A percentile compares a stretch with the other conserved stretches of the same genome.
Evolutionary conservation across 257 asterid species (phyloP).

Genomic region (Petrea volubilis): DNA sequence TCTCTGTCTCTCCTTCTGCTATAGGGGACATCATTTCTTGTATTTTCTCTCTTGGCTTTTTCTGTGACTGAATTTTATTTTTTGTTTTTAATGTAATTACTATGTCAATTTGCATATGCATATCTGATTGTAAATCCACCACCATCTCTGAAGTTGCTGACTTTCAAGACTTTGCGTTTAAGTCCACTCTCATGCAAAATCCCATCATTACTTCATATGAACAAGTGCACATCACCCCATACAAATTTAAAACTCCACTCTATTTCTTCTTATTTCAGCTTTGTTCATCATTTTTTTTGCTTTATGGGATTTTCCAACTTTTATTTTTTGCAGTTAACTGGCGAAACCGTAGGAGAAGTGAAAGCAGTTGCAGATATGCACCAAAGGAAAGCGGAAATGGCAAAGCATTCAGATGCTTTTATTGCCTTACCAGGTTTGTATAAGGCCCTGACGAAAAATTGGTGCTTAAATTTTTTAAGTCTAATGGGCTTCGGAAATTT

Average conservation of each 20-base stretch:
- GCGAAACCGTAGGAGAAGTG: constrained; percentile 99
- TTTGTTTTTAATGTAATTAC: not conserved
- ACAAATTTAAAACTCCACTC: constrained; percentile 14
- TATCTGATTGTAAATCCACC: constrained; percentile 40
- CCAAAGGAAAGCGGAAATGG: constrained; percentile 99
- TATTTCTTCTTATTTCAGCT: constrained; percentile 13
- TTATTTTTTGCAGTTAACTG: constrained; percentile 86
- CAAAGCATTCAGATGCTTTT: constrained; percentile 94
- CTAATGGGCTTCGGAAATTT: not conserved
- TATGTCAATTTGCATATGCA: not conserved
- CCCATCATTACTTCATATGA: constrained; percentile 68
- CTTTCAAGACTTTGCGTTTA: constrained; percentile 33
- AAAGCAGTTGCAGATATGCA: constrained; percentile 99
- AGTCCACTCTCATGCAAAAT: constrained; percentile 31
- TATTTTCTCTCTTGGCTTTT: constrained; percentile 51
- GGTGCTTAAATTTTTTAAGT: not conserved
- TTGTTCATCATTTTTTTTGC: constrained; percentile 22
- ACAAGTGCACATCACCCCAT: constrained; percentile 37
- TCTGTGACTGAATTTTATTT: constrained; percentile 29
- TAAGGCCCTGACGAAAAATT: constrained; percentile 1
- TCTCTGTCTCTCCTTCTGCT: not conserved
- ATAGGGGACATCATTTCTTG: constrained; percentile 27
- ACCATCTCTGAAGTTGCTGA: constrained; percentile 29
- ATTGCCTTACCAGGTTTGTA: constrained; percentile 98
- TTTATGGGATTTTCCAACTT: constrained; percentile 8